phyloP scores from a whole-genome alignment of 352 stramenopile species.

The Phytophthora tubulina region DNA sequence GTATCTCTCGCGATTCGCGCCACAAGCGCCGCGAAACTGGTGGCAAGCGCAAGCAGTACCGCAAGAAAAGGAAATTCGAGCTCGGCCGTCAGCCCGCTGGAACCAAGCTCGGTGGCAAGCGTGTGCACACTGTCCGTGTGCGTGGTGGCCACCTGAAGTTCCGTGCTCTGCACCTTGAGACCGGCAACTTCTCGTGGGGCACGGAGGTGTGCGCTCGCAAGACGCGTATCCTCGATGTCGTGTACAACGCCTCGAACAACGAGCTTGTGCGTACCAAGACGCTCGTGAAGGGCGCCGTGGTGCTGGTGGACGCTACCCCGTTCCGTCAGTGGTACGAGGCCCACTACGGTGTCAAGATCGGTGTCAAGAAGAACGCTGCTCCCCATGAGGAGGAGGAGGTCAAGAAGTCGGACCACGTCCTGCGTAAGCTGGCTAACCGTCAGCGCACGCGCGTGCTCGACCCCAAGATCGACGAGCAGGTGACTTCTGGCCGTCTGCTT shows the following conservation, averaged over 20 bases:
- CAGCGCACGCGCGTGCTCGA: constrained; percentile 95
- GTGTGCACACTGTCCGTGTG: constrained; percentile 96
- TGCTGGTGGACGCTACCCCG: constrained; percentile 98
- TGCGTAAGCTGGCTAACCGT: constrained; percentile 94
- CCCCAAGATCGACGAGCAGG: constrained; percentile 96
- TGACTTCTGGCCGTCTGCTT: constrained; percentile 96
- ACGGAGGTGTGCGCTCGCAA: constrained; percentile 98
- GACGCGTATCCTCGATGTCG: constrained; percentile 99
- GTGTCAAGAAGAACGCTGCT: constrained; percentile 88
- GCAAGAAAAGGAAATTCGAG: constrained; percentile 99
- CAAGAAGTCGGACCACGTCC: constrained; percentile 95
- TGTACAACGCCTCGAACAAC: constrained; percentile 99
- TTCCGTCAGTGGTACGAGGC: constrained; percentile 99
- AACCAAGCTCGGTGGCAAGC: constrained; percentile 99
- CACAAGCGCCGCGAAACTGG: constrained; percentile 99
- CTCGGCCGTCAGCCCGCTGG: constrained; percentile 97
- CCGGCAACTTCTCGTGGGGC: constrained; percentile 99
- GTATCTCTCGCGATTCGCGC: constrained; percentile 99
- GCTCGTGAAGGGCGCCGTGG: constrained; percentile 98
- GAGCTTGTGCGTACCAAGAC: constrained; percentile 99
- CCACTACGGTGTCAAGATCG: constrained; percentile 97
- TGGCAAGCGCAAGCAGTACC: constrained; percentile 97
- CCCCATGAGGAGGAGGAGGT: constrained; percentile 84
- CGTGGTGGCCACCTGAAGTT: constrained; percentile 99
- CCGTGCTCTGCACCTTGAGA: constrained; percentile 97